Base-by-base conservation (phyloP, 768 basidiomycete species). In the Kwoniella mangroviensis region DNA sequence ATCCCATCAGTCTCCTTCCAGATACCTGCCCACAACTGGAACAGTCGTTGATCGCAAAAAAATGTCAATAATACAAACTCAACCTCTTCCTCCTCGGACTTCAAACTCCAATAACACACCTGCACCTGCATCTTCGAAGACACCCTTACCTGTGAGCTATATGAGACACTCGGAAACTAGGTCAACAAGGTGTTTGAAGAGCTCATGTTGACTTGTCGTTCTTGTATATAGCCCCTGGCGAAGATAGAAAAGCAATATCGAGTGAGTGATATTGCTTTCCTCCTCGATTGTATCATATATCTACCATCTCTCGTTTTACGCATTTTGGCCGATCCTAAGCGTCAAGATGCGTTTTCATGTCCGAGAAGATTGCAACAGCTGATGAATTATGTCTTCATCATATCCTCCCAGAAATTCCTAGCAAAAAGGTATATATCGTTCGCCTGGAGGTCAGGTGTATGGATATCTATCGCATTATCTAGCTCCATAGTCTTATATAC, bases 161-260 rank as follows among this genome's bases (percentile, higher is more conserved):
- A n/a, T n/a, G n/a, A n/a, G n/a, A n/a, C n/a, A n/a, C n/a, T n/a
- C n/a, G n/a, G n/a, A n/a, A n/a, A n/a, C n/a, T n/a, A n/a, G n/a
- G n/a, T n/a, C n/a, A 15, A 4, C 19, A 22, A 22, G 21, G 21
- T 34, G 15, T 19, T 3, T 57, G 5, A 15, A 17, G 4, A 42
- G 24, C 54, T 65, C 49, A 53, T 13, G 22, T 34, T 10, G 15
- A 63, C 34, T 11, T 53, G 21, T 22, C n/a, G 24, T 26, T 42
- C 19, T 21, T n/a, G 43, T 41, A 22, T 43, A n/a, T 51, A 69
- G 68, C 68, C 68, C 13, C 26, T 64, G 34, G 55, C 55, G 62
- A 69, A 64, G 56, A 76, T 76, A 9, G 75, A 76, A 43, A 62
- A 70, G 40, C 75, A 76, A 34, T 76, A 76, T 57, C 45, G 67